Base-by-base conservation (phyloP, 192 early-diverging fungal genomes). In the Coemansia sp. region DNA sequence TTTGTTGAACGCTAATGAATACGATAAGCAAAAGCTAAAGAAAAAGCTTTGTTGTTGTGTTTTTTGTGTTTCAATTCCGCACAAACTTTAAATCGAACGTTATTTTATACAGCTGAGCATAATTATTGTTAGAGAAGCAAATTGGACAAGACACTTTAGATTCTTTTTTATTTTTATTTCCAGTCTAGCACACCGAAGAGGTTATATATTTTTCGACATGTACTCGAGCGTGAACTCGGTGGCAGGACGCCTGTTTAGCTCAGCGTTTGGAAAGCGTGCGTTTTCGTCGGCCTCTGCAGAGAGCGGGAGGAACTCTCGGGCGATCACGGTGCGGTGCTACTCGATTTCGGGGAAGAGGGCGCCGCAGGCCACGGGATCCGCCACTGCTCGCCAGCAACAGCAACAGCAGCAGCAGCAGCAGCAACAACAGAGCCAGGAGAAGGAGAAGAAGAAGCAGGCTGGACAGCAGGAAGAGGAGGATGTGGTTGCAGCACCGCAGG, bases 321-420 rank as follows among this genome's bases (percentile, higher is more conserved):
- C 32, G 3, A 66, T 16, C 8, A 58, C 56, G 21, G 64, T 70
- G 41, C 68, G 79, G 4, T 49, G 61, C 11, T 81, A 81, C 63
- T 81, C 79, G 21, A 71, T 76, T 49, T 70, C 79, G 1, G 64
- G 71, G 60, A 81, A 81, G 59, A 56, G 74, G 5, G 52, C 70
- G 18, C 79, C 67, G 7, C 13, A 58, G 13, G 9, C 40, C 0
- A 49, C 65, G 16, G 32, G 47, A 18, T 19, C 64, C 11, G 40
- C 56, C 8, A 39, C 63, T 12, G 39, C 69, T 2, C 54, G 53
- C 4, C 69, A 60, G 56, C 56, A 65, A 53, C 49, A 43, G 23
- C 59, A 63, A 10, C 32, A 49, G 56, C 53, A 49, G 9, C 44
- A 64, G 56, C 63, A 58, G 40, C 65, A 68, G 19, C 53, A 53